Evolutionary conservation across 495 filamentous ascomycete species (phyloP).

Genomic region (Apiosordaria backusii): DNA sequence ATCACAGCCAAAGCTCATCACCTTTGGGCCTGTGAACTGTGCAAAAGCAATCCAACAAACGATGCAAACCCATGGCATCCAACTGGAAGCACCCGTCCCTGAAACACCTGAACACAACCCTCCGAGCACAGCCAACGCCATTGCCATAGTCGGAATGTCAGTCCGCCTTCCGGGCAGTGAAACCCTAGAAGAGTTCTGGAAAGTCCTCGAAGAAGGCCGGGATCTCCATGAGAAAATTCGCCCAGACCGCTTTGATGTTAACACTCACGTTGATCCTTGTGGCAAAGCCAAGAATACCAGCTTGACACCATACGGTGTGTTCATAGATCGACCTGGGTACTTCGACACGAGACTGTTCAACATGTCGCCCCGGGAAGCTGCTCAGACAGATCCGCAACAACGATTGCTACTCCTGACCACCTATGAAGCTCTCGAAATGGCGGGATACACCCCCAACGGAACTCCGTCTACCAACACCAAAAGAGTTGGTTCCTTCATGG

Average conservation of each 20-base stretch:
- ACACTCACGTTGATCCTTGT: constrained; percentile 65
- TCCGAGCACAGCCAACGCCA: constrained; percentile 1
- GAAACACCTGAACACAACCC: background rate
- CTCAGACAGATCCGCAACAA: constrained; percentile 76
- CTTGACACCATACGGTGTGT: constrained; percentile 72
- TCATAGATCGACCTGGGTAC: constrained; percentile 67
- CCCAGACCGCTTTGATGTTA: constrained; percentile 63
- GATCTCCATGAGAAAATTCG: constrained; percentile 53
- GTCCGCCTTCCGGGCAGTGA: constrained; percentile 59
- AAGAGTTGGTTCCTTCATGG: constrained; percentile 79
- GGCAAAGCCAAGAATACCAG: constrained; percentile 65
- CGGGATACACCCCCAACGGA: constrained; percentile 68
- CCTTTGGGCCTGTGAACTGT: constrained; percentile 17
- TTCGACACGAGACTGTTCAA: constrained; percentile 83
- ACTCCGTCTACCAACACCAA: constrained; percentile 72
- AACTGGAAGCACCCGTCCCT: background rate
- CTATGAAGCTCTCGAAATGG: constrained; percentile 81
- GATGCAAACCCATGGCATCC: constrained; percentile 1
- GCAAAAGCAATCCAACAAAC: constrained; percentile 13
- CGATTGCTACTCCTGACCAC: constrained; percentile 70
- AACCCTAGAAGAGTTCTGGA: constrained; percentile 59
- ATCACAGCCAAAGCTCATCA: background rate
- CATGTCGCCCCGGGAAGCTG: constrained; percentile 80
- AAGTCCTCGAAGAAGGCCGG: constrained; percentile 56
- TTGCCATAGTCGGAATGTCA: constrained; percentile 66